Evolutionary conservation across 1,139 yeast genomes (phyloP).

Genomic region (Geotrichum aggregatum): DNA sequence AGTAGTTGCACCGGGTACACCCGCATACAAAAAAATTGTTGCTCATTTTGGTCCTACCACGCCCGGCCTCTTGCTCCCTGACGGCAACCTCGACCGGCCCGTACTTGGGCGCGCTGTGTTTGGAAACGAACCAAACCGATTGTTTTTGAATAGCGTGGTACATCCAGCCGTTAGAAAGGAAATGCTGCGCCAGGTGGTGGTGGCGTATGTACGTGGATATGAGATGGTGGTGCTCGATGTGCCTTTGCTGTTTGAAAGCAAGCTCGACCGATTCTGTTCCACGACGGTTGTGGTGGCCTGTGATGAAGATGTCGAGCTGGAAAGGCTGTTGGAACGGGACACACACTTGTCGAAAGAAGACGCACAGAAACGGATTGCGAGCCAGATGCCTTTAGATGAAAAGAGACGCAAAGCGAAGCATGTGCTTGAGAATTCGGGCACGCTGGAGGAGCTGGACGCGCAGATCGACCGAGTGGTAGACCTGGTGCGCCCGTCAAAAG

Average conservation of each 20-base stretch:
- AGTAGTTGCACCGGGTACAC: slow-evolving; percentile 74
- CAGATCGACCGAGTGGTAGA: slow-evolving; percentile 48
- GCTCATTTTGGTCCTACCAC: slow-evolving; percentile 53
- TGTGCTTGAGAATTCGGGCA: slow-evolving; percentile 61
- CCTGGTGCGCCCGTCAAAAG: slow-evolving; percentile 46
- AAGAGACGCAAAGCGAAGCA: slow-evolving; percentile 60
- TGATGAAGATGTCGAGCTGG: slow-evolving; percentile 52
- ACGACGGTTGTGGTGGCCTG: slow-evolving; percentile 66
- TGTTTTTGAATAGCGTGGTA: slow-evolving; percentile 64
- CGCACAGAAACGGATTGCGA: slow-evolving; percentile 63
- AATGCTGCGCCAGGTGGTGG: slow-evolving; percentile 55
- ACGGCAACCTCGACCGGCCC: slow-evolving; percentile 52
- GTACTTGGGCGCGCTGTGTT: slow-evolving; percentile 79
- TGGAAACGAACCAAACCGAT: slow-evolving; percentile 52
- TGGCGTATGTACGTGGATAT: slow-evolving; percentile 52
- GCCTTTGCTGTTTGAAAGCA: slow-evolving; percentile 81
- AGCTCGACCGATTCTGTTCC: slow-evolving; percentile 69
- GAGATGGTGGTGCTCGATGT: slow-evolving; percentile 75
- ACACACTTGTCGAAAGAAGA: slow-evolving; percentile 62
- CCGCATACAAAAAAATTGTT: slow-evolving; percentile 65
- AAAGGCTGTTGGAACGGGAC: slow-evolving; percentile 63
- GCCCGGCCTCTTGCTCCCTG: slow-evolving; percentile 50
- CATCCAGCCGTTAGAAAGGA: slow-evolving; percentile 84
- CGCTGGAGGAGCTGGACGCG: slow-evolving; percentile 47
- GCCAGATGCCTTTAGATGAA: slow-evolving; percentile 67